A percentile compares a stretch with the other conserved stretches of the same genome.
phyloP scores from a whole-genome alignment of 2,329 filamentous ascomycete genomes.

The Alternaria consortialis region DNA sequence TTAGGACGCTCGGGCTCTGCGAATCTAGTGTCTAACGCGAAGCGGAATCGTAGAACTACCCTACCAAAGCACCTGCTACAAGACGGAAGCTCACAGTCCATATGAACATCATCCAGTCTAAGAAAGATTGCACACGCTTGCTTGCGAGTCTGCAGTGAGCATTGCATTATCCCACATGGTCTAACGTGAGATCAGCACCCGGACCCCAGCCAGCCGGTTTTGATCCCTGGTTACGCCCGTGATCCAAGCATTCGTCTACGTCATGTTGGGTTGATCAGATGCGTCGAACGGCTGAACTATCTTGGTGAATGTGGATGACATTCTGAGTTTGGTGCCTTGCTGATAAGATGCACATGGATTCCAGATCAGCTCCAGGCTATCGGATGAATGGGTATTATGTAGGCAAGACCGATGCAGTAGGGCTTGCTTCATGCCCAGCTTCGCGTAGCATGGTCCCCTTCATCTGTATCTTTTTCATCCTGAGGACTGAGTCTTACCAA shows the following conservation, averaged over 20 bases:
- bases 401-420: neutral
- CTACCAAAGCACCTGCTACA: no score
- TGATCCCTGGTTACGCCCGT: conserved; percentile 1
- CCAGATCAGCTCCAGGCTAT: neutral
- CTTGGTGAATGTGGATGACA: neutral
- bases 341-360: neutral
- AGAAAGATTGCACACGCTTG: neutral
- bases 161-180: conserved; percentile 1
- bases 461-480: neutral
- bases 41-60: no score
- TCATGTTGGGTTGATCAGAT: neutral
- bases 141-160: neutral
- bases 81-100: neutral
- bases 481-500: neutral
- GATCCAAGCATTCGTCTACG: neutral
- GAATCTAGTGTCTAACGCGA: no score
- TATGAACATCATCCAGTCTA: neutral
- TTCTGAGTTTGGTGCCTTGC: neutral
- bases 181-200: conserved; percentile 4
- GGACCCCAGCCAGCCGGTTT: neutral
- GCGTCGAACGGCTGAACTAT: neutral
- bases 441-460: neutral
- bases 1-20: no score
- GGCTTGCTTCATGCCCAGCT: neutral
- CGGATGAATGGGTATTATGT: neutral